Percentiles rank a stretch among this genome's conserved stretches.
phyloP scores from a whole-genome alignment of 108 stramenopile genomes.

The Stephanodiscus triporus region DNA sequence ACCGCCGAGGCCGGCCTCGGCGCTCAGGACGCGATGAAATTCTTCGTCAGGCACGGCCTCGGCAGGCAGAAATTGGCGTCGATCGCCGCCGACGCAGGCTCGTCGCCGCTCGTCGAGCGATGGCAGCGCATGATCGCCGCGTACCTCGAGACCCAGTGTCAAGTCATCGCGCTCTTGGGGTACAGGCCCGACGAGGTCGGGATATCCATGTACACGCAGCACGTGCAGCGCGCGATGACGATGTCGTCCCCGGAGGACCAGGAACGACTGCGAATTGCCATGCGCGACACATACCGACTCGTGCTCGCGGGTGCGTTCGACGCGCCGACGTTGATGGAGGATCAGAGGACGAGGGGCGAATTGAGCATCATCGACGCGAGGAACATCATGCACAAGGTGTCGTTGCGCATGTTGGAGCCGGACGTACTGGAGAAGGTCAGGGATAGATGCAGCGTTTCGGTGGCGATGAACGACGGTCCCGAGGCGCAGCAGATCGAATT shows the following conservation, averaged over 20 bases:
- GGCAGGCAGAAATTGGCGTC: constrained; percentile 48
- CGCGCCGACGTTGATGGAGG: constrained; percentile 46
- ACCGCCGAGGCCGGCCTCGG: constrained; percentile 60
- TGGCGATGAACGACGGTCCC: constrained; percentile 40
- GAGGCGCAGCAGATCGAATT: constrained; percentile 59
- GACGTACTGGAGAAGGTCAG: constrained; percentile 67
- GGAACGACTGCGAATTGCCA: constrained; percentile 55
- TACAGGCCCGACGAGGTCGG: constrained; percentile 78
- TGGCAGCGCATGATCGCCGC: constrained; percentile 91
- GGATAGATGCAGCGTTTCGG: constrained; percentile 37
- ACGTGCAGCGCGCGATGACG: constrained; percentile 56
- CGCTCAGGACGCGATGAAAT: constrained; percentile 57
- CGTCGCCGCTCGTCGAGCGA: constrained; percentile 57
- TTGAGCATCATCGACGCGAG: constrained; percentile 80
- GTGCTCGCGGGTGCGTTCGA: constrained; percentile 72
- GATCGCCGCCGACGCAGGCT: too few species aligned
- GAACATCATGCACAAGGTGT: constrained; percentile 83
- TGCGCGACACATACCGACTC: constrained; percentile 74
- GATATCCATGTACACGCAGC: constrained; percentile 74
- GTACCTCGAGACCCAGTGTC: constrained; percentile 75
- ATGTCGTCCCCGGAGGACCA: constrained; percentile 49
- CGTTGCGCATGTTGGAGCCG: constrained; percentile 69
- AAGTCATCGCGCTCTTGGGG: constrained; percentile 75
- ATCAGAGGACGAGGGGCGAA: constrained; percentile 42
- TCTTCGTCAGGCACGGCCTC: constrained; percentile 64